Evolutionary conservation across 1,139 yeast species (phyloP).

Genomic region (Candida sp.): DNA sequence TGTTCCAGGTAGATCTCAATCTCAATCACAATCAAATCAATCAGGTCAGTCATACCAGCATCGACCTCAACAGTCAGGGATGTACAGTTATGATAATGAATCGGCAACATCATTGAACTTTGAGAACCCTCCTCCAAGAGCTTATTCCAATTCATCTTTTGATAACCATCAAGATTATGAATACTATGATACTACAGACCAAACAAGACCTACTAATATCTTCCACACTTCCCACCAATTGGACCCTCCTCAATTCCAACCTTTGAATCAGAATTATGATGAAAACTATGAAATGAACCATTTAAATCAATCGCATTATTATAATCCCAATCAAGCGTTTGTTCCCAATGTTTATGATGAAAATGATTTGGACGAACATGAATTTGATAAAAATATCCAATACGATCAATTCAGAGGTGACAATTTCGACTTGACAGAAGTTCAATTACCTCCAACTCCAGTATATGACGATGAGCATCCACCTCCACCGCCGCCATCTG

Average conservation of each 20-base stretch:
- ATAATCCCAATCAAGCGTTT: conserved; percentile 27
- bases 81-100: conserved; percentile 15
- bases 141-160: conserved; percentile 12
- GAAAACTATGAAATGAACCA: conserved; percentile 26
- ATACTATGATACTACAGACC: conserved; percentile 19
- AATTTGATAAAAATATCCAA: conserved; percentile 38
- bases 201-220: conserved; percentile 15
- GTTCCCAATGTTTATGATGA: conserved; percentile 47
- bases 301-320: conserved; percentile 10
- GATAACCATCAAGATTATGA: conserved; percentile 11
- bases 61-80: conserved; percentile 13
- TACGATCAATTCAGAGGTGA: conserved; percentile 43
- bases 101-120: conserved; percentile 25
- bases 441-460: conserved; percentile 23
- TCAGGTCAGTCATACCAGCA: conserved; percentile 6
- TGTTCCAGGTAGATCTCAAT: conserved; percentile 4
- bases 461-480: conserved; percentile 8
- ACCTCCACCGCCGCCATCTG: conserved; percentile 5
- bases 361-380: conserved; percentile 40
- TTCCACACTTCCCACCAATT: conserved; percentile 12
- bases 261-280: conserved; percentile 8
- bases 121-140: conserved; percentile 32
- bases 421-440: conserved; percentile 39
- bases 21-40: conserved; percentile 8
- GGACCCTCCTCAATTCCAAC: conserved; percentile 11